Conservation (phyloP, 2,329 filamentous ascomycete genomes). For the Trichothecium roseum region DNA sequence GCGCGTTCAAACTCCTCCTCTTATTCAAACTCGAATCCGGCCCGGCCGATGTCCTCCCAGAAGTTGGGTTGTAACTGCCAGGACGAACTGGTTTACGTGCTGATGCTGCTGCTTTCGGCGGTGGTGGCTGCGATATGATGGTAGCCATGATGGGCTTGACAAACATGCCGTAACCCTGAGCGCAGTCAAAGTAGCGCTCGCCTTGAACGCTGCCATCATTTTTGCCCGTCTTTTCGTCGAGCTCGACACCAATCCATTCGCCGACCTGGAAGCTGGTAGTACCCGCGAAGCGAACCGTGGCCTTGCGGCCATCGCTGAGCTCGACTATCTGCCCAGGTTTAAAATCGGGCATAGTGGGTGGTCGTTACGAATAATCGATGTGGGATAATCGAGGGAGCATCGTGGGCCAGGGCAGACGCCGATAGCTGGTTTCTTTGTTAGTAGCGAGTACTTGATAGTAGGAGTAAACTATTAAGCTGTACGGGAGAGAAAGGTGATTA, state of each 20-base stretch:
- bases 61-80: conserved; percentile 34
- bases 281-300: conserved; percentile 72
- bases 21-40: conserved; percentile 45
- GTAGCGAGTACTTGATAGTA: too few species aligned
- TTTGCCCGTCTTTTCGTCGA: conserved; percentile 74
- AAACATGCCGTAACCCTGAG: conserved; percentile 71
- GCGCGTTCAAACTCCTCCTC: conserved; percentile 59
- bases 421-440: too few species aligned
- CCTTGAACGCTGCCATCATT: conserved; percentile 90
- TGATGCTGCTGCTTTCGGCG: conserved; percentile 23
- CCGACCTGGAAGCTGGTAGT: conserved; percentile 69
- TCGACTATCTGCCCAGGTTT: conserved; percentile 64
- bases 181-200: conserved; percentile 80
- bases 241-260: conserved; percentile 83
- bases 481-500: too few species aligned
- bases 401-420: conserved; percentile 10
- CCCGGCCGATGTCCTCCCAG: conserved; percentile 27
- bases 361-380: conserved; percentile 6
- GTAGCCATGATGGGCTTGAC: conserved; percentile 62
- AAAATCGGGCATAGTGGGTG: conserved; percentile 43
- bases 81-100: conserved; percentile 34
- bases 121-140: conserved; percentile 36
- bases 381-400: conserved; percentile 16
- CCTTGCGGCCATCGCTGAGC: conserved; percentile 68
- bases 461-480: too few species aligned